phyloP scores from a whole-genome alignment of 1,284 basidiomycete genomes.

The Uromyces viciae-fabae region DNA sequence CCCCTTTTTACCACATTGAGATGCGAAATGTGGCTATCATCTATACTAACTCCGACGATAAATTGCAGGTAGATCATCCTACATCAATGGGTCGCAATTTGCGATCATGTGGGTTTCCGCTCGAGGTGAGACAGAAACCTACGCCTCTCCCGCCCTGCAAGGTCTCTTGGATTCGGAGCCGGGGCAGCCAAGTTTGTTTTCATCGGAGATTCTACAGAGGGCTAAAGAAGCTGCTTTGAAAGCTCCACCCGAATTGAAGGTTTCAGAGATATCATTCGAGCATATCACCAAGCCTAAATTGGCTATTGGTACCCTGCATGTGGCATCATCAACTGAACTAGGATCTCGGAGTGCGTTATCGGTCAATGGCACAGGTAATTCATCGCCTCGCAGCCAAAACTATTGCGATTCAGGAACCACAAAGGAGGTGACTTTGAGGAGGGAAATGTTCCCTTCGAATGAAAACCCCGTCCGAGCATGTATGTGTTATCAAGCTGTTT shows the following conservation, averaged over 20 bases:
- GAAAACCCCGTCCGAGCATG: constrained; percentile 6
- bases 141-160: constrained; percentile 57
- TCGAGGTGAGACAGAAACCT: constrained; percentile 60
- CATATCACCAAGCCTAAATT: constrained; percentile 21
- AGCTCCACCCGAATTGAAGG: constrained; percentile 40
- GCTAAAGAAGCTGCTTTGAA: constrained; percentile 45
- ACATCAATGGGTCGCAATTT: constrained; percentile 61
- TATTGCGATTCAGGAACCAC: not conserved
- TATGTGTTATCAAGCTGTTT: not conserved
- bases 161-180: constrained; percentile 16
- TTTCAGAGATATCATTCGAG: constrained; percentile 29
- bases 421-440: not conserved
- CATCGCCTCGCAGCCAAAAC: not conserved
- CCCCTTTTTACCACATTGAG: constrained; percentile 45
- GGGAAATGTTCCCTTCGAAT: not conserved
- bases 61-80: constrained; percentile 52
- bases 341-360: constrained; percentile 24
- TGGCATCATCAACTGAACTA: not conserved
- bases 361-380: constrained; percentile 4
- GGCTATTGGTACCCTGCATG: not conserved
- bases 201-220: constrained; percentile 45
- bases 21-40: constrained; percentile 45
- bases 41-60: not conserved
- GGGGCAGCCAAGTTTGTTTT: constrained; percentile 37
- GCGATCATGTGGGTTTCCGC: constrained; percentile 60